phyloP scores from a whole-genome alignment of 176 grass and related monocot genomes.

The Aegilops tauschii region DNA sequence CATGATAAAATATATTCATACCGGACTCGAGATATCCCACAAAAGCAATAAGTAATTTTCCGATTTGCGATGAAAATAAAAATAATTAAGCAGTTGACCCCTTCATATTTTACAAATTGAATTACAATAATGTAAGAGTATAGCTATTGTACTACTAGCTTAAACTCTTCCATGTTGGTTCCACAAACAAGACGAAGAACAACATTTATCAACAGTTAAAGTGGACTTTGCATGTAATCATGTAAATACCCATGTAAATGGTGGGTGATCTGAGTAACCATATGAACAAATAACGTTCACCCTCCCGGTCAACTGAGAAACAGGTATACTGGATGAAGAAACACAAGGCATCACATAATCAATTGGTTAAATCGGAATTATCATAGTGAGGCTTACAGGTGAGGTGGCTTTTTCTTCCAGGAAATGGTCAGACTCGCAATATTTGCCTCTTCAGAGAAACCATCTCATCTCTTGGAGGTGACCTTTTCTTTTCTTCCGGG shows the following conservation, averaged over 20 bases:
- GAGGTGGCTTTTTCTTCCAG: slow-evolving; percentile 4
- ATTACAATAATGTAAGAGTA: slow-evolving; percentile 30
- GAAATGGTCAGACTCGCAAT: slow-evolving; percentile 20
- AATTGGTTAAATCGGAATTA: slow-evolving; percentile 18
- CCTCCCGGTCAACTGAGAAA: slow-evolving; percentile 27
- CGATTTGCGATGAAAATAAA: neutral
- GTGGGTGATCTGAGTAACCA: slow-evolving; percentile 36
- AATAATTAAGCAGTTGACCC: neutral
- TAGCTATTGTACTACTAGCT: slow-evolving; percentile 19
- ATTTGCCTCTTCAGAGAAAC: neutral
- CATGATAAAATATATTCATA: neutral
- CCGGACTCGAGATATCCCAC: neutral
- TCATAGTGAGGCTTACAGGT: slow-evolving; percentile 21
- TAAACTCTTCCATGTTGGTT: neutral
- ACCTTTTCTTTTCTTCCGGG: slow-evolving; percentile 4
- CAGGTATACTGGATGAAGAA: slow-evolving; percentile 10
- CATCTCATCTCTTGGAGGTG: slow-evolving; percentile 1
- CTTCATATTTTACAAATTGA: slow-evolving; percentile 19
- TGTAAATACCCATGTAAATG: slow-evolving; percentile 12
- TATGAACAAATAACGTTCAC: slow-evolving; percentile 42
- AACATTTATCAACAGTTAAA: slow-evolving; percentile 48
- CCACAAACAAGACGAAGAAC: slow-evolving; percentile 14
- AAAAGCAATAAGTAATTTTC: neutral
- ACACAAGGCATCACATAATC: slow-evolving; percentile 22
- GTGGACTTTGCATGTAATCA: neutral